These are phyloP conservation scores for Eucalyptus pumila DNA, from an alignment of 345 rosid genomes.

Conservation along the genomic window DNA sequence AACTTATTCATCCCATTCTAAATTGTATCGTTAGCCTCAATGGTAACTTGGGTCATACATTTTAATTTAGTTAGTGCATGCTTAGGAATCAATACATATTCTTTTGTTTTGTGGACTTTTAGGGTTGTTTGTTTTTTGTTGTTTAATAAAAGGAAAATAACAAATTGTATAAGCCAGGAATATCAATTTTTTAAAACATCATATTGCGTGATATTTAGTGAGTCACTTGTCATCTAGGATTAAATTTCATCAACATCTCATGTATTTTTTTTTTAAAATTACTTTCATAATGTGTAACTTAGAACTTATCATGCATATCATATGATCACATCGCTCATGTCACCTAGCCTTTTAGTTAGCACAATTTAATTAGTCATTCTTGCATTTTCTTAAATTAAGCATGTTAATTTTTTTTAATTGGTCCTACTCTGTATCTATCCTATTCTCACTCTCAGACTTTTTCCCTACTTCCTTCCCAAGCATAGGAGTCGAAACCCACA, in stretches of 20 bases:
- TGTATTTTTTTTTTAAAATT: too few relatives aligned
- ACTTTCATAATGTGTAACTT: too few relatives aligned
- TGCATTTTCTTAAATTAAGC: background rate
- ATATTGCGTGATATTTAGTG: background rate
- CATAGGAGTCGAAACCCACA: background rate
- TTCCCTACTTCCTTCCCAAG: accelerated
- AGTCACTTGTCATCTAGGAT: background rate
- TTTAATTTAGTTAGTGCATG: background rate
- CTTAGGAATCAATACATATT: background rate
- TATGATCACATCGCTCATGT: background rate
- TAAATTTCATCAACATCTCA: background rate
- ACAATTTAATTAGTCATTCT: background rate
- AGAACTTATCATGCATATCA: background rate
- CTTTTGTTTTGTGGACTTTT: background rate
- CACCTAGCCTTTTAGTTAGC: background rate
- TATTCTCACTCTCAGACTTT: too few relatives aligned
- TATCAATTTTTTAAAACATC: background rate
- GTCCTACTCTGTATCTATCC: accelerated
- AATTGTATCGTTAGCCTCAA: too few relatives aligned
- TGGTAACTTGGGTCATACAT: background rate
- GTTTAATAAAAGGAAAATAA: background rate
- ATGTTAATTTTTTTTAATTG: too few relatives aligned
- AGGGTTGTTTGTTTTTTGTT: background rate
- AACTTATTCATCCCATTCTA: too few relatives aligned
- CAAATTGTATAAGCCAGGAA: background rate